phyloP scores from a whole-genome alignment of 2,329 filamentous ascomycete genomes.

The Aspergillus sp. region DNA sequence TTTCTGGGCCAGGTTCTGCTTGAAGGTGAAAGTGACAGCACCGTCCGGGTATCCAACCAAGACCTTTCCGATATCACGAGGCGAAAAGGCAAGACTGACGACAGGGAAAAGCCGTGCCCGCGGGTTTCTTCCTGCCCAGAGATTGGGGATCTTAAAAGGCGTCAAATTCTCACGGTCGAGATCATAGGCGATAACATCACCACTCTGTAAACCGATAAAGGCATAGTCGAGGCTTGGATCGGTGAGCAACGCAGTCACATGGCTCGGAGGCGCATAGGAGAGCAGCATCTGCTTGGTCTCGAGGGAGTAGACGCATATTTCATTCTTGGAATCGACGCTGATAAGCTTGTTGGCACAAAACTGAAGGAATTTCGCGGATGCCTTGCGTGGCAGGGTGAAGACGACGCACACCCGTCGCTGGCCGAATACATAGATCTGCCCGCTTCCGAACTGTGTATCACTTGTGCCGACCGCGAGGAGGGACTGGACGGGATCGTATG shows the following conservation, averaged over 20 bases:
- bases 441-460: constrained; percentile 77
- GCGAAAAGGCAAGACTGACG: constrained; percentile 78
- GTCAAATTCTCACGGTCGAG: constrained; percentile 74
- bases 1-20: constrained; percentile 73
- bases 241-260: constrained; percentile 68
- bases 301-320: constrained; percentile 78
- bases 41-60: constrained; percentile 88
- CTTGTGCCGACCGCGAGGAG: constrained; percentile 87
- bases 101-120: constrained; percentile 61
- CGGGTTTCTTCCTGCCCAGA: constrained; percentile 73
- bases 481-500: constrained; percentile 91
- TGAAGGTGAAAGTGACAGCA: constrained; percentile 88
- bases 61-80: constrained; percentile 85
- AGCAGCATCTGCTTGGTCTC: constrained; percentile 62
- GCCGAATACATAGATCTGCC: constrained; percentile 86
- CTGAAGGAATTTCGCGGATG: constrained; percentile 71
- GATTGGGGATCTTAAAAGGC: constrained; percentile 77
- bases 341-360: constrained; percentile 85
- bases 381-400: constrained; percentile 64
- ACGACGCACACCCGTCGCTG: constrained; percentile 73
- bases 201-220: constrained; percentile 74
- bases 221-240: constrained; percentile 94
- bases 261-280: constrained; percentile 70
- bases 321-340: constrained; percentile 79
- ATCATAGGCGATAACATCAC: constrained; percentile 87